Base-by-base conservation (phyloP, 306 rosid species). In the Cyamopsis tetragonoloba region DNA sequence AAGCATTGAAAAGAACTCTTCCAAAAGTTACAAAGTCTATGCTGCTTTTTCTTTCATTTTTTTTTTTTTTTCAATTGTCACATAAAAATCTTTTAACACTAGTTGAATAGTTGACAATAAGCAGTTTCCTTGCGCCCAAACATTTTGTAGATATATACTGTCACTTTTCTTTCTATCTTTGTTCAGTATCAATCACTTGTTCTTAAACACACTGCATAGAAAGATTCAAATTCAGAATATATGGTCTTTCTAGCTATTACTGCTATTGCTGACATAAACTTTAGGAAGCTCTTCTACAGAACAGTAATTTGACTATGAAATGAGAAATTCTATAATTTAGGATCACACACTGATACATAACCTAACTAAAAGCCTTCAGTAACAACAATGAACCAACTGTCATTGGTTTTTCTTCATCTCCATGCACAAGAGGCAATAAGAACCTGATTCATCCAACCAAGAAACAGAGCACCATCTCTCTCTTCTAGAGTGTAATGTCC, bases 401-500 rank as follows among this genome's bases (percentile, higher is more conserved):
- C 48, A 43, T 8, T 17, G 15, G 20, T 31, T 59, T 58, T 71
- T 93, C 81, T 71, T 93, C 81, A 93, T 24, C 79, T 80, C 97
- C 99, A 95, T 35, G 97, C 99, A 77, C 95, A 85, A 65, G 95
- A 83, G 65, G 76, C 75, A 54, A 95, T 65, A 44, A 95, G 81
- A 80, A 56, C 70, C 50, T 70, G 87, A 67, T 86, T 78, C 83
- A 67, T 74, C 99, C 99, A 95, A 62, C 99, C 99, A 22, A 90
- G 95, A 62, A 66, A 86, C 3, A 90, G 72, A 44, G 81, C 84
- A 20, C 95, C 99, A 74, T 88, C 92, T 35, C 74, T 85, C 84
- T 95, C 97, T 76, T 85, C 95, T 8, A 95, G 89, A 30, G 95
- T 83, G 72, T 85, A 95, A 71, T 85, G 86, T 34, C 88, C 89